Base-by-base conservation (phyloP, 1,139 yeast genomes). In the Nematodospora anomalae region DNA sequence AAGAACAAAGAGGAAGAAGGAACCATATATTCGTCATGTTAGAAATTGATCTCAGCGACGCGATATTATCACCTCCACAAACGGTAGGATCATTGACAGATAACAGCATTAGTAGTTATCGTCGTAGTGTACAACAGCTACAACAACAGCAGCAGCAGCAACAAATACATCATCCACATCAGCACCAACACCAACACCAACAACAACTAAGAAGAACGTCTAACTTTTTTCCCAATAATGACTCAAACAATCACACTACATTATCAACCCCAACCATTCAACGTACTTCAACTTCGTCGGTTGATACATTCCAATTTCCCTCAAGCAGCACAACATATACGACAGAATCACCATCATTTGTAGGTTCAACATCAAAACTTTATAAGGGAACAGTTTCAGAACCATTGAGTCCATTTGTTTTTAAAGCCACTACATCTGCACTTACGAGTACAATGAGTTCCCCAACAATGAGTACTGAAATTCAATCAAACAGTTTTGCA, bases 181-280 rank as follows among this genome's bases (percentile, higher is more conserved):
- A n/a, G n/a, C n/a, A n/a, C n/a, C n/a, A n/a, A n/a, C n/a, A n/a
- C n/a, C n/a, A 12, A 16, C n/a, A 20, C 18, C 16, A 25, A 14
- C 28, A 32, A 25, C 14, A 28, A 21, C 30, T 28, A 27, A 30
- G 44, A 33, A 20, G 43, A 15, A 38, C 41, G 3, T 38, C 42
- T 6, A 38, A 38, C 25, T 41, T 41, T 24, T 39, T 39, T 22
- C 44, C 44, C 6, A 23, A 38, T 15, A 14, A 26, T 20, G 28
- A 18, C 16, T 28, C 21, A 6, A 18, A 18, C 21, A 18, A 6
- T 8, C 21, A 11, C 15, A 29, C 18, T 12, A 7, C 26, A 4
- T 8, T 30, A 24, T 26, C 37, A n/a, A 30, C 37, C 7, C 37
- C 37, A 12, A 26, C n/a, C 20, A 18, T 31, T 12, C 26, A 25